Percentiles rank a stretch among this genome's conserved stretches.
phyloP scores from a whole-genome alignment of 768 basidiomycete species.

The Astraeus odoratus region DNA sequence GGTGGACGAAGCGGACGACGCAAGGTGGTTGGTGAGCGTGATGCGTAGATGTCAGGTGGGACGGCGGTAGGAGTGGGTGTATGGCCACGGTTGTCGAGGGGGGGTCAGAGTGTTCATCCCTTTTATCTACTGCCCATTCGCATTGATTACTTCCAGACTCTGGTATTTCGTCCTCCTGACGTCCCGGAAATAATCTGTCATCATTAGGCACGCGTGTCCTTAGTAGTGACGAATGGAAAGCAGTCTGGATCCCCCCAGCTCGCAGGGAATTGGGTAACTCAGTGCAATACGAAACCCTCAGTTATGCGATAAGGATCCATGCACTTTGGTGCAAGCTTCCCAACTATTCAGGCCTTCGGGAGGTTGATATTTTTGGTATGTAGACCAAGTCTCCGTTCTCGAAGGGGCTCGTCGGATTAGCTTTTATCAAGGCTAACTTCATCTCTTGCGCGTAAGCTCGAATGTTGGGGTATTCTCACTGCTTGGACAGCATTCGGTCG shows the following conservation, averaged over 20 bases:
- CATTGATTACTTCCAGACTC: neutral
- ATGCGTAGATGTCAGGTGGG: constrained; percentile 9
- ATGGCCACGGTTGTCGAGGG: constrained; percentile 17
- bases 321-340: constrained; percentile 30
- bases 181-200: neutral
- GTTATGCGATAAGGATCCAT: constrained; percentile 23
- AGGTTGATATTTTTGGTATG: constrained; percentile 21
- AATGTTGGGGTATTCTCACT: constrained; percentile 20
- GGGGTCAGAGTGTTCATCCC: neutral
- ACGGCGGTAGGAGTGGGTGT: constrained; percentile 15
- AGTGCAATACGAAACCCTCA: neutral
- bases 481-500: constrained; percentile 16
- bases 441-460: constrained; percentile 13
- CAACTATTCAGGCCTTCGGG: constrained; percentile 20
- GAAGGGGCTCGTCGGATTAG: constrained; percentile 16
- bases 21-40: too few species aligned
- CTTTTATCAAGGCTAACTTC: constrained; percentile 14
- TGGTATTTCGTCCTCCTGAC: neutral
- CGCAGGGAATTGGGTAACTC: neutral
- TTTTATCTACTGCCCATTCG: neutral
- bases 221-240: constrained; percentile 29
- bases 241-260: neutral
- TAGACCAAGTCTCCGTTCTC: constrained; percentile 22
- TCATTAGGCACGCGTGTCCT: constrained; percentile 19
- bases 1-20: too few species aligned